Conservation (phyloP, 2,329 filamentous ascomycete genomes). For the Epichloe gansuensis region DNA sequence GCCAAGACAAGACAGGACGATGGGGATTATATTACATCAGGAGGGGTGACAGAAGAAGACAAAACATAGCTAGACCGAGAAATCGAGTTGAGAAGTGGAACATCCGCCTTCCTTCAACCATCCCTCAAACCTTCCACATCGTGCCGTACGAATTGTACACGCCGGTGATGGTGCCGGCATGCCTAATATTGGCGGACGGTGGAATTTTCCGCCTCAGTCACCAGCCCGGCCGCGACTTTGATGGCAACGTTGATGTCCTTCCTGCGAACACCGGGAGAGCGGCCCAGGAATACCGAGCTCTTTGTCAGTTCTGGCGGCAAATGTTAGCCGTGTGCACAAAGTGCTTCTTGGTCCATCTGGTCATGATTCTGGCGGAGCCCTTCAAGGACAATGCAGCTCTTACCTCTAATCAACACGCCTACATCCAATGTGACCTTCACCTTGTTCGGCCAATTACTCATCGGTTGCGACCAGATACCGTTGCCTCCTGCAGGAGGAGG, state of each 20-base stretch:
- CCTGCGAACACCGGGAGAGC: conserved; percentile 26
- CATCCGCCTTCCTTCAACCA: too few relatives aligned
- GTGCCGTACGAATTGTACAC: too few relatives aligned
- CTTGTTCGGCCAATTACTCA: conserved; percentile 14
- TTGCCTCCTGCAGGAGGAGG: neutral
- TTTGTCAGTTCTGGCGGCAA: conserved; percentile 21
- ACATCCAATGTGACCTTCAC: conserved; percentile 25
- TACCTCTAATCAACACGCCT: conserved; percentile 21
- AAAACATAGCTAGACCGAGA: too few relatives aligned
- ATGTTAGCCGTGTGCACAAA: neutral
- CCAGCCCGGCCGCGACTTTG: conserved; percentile 15
- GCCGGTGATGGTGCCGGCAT: too few relatives aligned
- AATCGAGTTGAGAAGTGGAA: too few relatives aligned
- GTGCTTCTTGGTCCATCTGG: neutral
- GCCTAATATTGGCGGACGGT: too few relatives aligned
- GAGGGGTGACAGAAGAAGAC: too few relatives aligned
- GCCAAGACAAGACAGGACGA: too few relatives aligned
- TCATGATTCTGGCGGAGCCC: neutral
- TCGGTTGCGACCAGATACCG: conserved; percentile 6
- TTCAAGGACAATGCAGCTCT: neutral
- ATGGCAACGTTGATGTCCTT: conserved; percentile 25
- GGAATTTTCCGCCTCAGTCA: neutral
- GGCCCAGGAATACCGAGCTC: conserved; percentile 26
- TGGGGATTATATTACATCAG: too few relatives aligned
- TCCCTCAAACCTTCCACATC: too few relatives aligned